Evolutionary conservation across 139 green algal species (phyloP).

Genomic region (Tetraselmis striata): DNA sequence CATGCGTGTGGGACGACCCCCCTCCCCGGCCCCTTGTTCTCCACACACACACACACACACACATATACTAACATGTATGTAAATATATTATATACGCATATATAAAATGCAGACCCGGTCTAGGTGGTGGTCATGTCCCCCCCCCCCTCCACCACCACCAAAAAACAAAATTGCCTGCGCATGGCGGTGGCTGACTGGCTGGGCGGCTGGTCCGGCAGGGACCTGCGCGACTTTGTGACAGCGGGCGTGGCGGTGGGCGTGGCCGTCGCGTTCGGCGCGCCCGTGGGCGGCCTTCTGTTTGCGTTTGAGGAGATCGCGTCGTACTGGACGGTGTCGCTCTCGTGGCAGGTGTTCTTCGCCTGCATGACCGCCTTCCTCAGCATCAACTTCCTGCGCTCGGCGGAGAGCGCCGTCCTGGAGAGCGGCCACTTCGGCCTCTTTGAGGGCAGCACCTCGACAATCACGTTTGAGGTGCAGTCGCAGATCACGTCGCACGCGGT

Average conservation of each 20-base stretch:
- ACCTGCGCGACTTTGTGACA: slow-evolving; percentile 88
- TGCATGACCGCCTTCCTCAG: slow-evolving; percentile 67
- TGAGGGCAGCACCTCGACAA: slow-evolving; percentile 41
- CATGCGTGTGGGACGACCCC: too few species aligned
- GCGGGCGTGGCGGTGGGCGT: slow-evolving; percentile 74
- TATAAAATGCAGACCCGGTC: too few species aligned
- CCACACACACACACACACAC: too few species aligned
- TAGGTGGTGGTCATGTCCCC: too few species aligned
- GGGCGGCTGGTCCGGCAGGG: too few species aligned
- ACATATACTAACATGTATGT: too few species aligned
- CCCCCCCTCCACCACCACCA: too few species aligned
- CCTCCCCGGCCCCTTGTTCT: too few species aligned
- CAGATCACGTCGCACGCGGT: slow-evolving; percentile 61
- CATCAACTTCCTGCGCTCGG: slow-evolving; percentile 55
- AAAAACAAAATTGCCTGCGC: too few species aligned
- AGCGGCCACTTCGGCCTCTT: slow-evolving; percentile 57
- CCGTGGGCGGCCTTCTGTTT: slow-evolving; percentile 77
- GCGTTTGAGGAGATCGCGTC: slow-evolving; percentile 80
- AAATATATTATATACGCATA: too few species aligned
- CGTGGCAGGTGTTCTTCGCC: slow-evolving; percentile 74
- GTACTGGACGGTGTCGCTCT: slow-evolving; percentile 67
- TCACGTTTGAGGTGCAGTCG: slow-evolving; percentile 30
- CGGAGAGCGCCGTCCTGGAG: slow-evolving; percentile 37
- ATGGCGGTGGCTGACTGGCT: too few species aligned
- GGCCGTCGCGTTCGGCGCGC: slow-evolving; percentile 72